phyloP scores from a whole-genome alignment of 371 early-diverging fungal genomes.

The Basidiobolus meristosporus region DNA sequence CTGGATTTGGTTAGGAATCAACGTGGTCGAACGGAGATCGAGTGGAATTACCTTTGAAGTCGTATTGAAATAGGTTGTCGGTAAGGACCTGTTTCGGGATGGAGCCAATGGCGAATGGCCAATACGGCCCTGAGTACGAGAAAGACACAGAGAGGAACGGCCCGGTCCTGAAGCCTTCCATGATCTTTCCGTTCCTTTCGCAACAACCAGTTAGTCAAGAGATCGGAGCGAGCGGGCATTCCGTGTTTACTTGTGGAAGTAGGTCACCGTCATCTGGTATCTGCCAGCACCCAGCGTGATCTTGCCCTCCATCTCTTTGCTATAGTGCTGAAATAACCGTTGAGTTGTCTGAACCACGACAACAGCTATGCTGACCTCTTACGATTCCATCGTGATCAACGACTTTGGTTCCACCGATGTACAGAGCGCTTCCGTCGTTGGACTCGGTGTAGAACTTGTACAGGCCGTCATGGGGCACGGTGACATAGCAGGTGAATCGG shows the following conservation, averaged over 20 bases:
- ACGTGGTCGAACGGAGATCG: too few species aligned
- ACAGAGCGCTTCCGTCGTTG: neutral
- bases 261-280: neutral
- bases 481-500: neutral
- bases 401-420: neutral
- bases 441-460: neutral
- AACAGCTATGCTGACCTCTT: too few species aligned
- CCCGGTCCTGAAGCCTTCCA: neutral
- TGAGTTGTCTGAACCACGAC: too few species aligned
- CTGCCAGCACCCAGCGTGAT: neutral
- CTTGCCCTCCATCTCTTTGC: neutral
- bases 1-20: too few species aligned
- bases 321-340: neutral
- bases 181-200: neutral
- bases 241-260: neutral
- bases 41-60: too few species aligned
- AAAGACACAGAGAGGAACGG: neutral
- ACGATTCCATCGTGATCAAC: too few species aligned
- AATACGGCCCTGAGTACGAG: neutral
- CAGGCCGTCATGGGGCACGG: neutral
- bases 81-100: neutral
- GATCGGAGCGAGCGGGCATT: too few species aligned
- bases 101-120: neutral
- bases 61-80: neutral
- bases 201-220: too few species aligned